These are phyloP conservation scores for Dendrocalamus sinicus DNA, from an alignment of 176 grass and related monocot genomes.

Conservation along the genomic window DNA sequence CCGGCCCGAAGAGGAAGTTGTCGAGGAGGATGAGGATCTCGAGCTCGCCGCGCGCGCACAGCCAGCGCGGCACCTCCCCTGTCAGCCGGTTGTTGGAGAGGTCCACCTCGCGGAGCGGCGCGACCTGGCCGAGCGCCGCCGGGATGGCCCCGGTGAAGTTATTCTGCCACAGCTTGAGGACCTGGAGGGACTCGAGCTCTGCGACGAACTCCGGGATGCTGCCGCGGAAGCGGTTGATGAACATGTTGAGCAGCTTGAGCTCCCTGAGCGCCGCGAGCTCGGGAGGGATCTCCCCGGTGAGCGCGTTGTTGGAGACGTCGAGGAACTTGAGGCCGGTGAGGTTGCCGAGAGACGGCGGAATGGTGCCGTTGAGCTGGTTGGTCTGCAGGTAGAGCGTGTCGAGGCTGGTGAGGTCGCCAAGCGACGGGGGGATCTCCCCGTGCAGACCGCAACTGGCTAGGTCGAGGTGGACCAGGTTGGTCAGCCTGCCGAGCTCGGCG, in stretches of 20 bases:
- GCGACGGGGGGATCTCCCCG: conserved; percentile 52
- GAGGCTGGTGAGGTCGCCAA: conserved; percentile 55
- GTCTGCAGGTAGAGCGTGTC: conserved; percentile 82
- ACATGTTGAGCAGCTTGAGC: conserved; percentile 68
- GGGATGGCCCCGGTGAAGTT: conserved; percentile 78
- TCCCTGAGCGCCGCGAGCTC: conserved; percentile 48
- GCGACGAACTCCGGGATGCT: conserved; percentile 58
- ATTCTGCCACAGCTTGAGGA: conserved; percentile 85
- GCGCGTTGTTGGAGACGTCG: conserved; percentile 86
- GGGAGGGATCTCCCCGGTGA: conserved; percentile 63
- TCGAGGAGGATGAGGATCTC: conserved; percentile 82
- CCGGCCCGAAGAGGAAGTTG: conserved; percentile 71
- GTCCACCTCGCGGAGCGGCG: conserved; percentile 69
- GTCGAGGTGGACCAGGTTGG: conserved; percentile 66
- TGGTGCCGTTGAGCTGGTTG: conserved; percentile 66
- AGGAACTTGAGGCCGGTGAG: conserved; percentile 62
- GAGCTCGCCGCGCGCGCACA: conserved; percentile 60
- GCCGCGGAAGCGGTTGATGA: conserved; percentile 79
- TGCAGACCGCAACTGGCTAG: conserved; percentile 70
- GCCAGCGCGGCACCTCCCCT: conserved; percentile 57
- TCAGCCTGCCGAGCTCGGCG: conserved; percentile 41
- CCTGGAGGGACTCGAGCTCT: conserved; percentile 48
- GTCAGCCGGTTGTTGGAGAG: conserved; percentile 79
- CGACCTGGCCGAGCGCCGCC: conserved; percentile 34
- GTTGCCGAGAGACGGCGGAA: conserved; percentile 60